Conservation (phyloP, 331 rosid genomes). For the Dryas integrifolia region DNA sequence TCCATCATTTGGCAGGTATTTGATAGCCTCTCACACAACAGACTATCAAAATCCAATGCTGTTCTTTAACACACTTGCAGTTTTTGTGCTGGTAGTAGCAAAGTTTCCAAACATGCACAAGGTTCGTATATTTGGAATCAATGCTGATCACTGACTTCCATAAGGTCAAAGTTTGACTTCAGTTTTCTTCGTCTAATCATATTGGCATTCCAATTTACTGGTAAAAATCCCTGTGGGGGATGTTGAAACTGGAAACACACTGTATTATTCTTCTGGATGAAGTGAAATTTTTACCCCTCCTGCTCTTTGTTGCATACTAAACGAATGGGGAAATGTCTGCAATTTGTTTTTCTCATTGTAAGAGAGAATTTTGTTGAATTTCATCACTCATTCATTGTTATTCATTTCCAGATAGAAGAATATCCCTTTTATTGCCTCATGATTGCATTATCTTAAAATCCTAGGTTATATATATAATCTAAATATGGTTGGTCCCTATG, state of each 20-base stretch:
- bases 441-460: neutral
- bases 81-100: conserved; percentile 44
- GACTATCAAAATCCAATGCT: conserved; percentile 44
- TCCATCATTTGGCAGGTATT: conserved; percentile 31
- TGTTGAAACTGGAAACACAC: conserved; percentile 30
- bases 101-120: conserved; percentile 52
- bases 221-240: conserved; percentile 27
- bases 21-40: conserved; percentile 47
- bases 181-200: conserved; percentile 17
- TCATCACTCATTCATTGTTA: conserved; percentile 1
- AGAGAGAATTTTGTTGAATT: conserved; percentile 16
- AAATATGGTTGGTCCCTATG: neutral
- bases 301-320: conserved; percentile 14
- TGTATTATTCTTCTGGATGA: conserved; percentile 17
- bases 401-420: neutral
- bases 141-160: conserved; percentile 32
- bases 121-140: conserved; percentile 48
- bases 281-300: conserved; percentile 4
- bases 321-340: neutral
- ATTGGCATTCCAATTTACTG: conserved; percentile 12
- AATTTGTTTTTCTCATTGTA: conserved; percentile 7
- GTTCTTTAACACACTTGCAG: conserved; percentile 40
- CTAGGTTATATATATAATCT: neutral
- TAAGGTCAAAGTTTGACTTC: conserved; percentile 17
- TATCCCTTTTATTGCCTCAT: neutral